Conservation (phyloP, 176 grass and related monocot genomes). For the Carex scoparia region DNA sequence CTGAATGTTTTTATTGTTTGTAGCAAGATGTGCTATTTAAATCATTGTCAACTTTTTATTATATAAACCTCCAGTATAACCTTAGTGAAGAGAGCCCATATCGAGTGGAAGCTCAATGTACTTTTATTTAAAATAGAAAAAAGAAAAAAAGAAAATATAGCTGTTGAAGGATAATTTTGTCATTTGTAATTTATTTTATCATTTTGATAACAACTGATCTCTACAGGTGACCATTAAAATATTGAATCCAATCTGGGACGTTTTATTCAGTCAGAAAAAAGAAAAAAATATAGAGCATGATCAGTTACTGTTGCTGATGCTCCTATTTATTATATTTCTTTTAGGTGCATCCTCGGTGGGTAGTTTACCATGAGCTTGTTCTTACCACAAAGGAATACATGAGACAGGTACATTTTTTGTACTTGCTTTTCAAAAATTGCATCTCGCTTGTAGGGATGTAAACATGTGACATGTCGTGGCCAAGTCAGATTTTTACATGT, state of each 20-base stretch:
- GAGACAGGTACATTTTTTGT: slow-evolving; percentile 55
- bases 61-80: not conserved
- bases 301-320: not conserved
- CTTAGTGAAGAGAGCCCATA: not conserved
- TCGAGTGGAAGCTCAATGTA: not conserved
- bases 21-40: not conserved
- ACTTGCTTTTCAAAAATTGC: slow-evolving; percentile 1
- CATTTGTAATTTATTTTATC: not conserved
- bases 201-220: not conserved
- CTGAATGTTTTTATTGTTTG: not conserved
- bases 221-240: not conserved
- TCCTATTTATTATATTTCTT: not conserved
- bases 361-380: slow-evolving; percentile 81
- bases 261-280: not conserved
- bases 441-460: not conserved
- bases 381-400: slow-evolving; percentile 91
- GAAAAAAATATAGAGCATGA: not conserved
- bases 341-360: slow-evolving; percentile 77
- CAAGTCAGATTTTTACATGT: no score
- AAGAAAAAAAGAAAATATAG: no score
- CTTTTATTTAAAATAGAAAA: no score
- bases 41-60: not conserved
- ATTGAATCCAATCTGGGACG: not conserved
- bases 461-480: no score
- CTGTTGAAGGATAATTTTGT: no score